phyloP scores from a whole-genome alignment of 2,329 filamentous ascomycete genomes.

The Atkinsonella hypoxylon region DNA sequence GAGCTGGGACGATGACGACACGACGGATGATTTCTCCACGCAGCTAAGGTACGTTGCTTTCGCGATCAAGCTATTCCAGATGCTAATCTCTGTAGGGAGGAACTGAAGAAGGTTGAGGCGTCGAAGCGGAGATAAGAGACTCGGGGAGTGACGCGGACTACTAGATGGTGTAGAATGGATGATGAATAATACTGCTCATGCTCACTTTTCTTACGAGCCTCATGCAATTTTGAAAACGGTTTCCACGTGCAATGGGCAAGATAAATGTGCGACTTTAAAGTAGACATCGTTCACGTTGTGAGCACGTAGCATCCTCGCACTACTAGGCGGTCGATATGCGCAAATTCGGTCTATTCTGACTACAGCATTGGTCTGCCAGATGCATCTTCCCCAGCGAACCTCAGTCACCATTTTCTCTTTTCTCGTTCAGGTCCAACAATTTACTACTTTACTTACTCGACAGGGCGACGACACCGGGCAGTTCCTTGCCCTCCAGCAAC shows the following conservation, averaged over 20 bases:
- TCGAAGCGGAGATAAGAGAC: constrained; percentile 45
- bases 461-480: constrained; percentile 86
- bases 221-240: too few relatives aligned
- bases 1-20: constrained; percentile 99
- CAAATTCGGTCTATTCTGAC: constrained; percentile 7
- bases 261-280: too few relatives aligned
- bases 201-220: too few relatives aligned
- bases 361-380: constrained; percentile 3
- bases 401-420: constrained; percentile 8
- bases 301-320: too few relatives aligned
- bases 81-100: constrained; percentile 47
- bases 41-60: constrained; percentile 75
- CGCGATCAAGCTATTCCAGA: too few relatives aligned
- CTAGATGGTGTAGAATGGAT: neutral
- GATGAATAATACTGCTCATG: neutral
- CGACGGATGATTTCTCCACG: constrained; percentile 87
- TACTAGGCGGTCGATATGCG: neutral
- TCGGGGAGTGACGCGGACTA: too few relatives aligned
- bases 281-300: too few relatives aligned
- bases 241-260: too few relatives aligned
- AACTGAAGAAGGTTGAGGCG: constrained; percentile 86
- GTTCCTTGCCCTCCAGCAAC: constrained; percentile 93
- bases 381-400: constrained; percentile 5
- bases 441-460: constrained; percentile 57
- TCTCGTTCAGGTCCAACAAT: neutral